Evolutionary conservation across 2,329 filamentous ascomycete species (phyloP), one percentile per base, ranked within the genome.

Genomic region (Scleromitrula shiraiana): DNA sequence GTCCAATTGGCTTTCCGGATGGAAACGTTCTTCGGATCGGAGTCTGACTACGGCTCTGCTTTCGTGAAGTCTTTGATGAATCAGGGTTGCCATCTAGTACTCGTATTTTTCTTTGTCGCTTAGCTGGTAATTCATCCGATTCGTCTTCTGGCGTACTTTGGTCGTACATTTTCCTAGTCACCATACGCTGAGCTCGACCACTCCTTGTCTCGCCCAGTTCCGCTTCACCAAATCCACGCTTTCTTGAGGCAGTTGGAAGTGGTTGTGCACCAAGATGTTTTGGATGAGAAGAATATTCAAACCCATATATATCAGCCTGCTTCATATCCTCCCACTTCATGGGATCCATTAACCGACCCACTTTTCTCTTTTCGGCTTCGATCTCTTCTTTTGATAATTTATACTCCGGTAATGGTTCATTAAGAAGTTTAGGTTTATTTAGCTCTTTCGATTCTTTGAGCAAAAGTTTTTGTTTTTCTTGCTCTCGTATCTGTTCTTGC

Each of bases 221-320:
- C 43, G 36, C 42, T 53, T 33, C 47, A 27, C 35, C 27, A 7
- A 33, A 14, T 12, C 26, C 33, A 40, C 41, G 41, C 27, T 52
- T 52, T n/a, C 48, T 51, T 20, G 50, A 51, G 5, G 46, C 41
- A 9, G 39, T 41, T 32, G 47, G 50, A n/a, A 53, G 76, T 50
- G 82, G 77, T 59, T 83, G 80, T 29, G 69, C 68, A 17, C 78
- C 77, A 50, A 81, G 69, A 62, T 76, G 77, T 51, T 71, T 72
- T 2, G 73, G 71, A 43, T 78, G 74, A 8, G 74, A 69, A 55
- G 82, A 78, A 54, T 81, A 78, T 51, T 80, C 75, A 56, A 82
- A 81, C 14, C 75, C 73, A 57, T 82, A 83, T 1, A 73, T 70
- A 51, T 75, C 70, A 7, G 79, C 77, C 71, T 63, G 82, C 77